Evolutionary conservation across 1,284 basidiomycete genomes (phyloP), one percentile per base, ranked within the genome.

Genomic region (Rhizoctonia solani): DNA sequence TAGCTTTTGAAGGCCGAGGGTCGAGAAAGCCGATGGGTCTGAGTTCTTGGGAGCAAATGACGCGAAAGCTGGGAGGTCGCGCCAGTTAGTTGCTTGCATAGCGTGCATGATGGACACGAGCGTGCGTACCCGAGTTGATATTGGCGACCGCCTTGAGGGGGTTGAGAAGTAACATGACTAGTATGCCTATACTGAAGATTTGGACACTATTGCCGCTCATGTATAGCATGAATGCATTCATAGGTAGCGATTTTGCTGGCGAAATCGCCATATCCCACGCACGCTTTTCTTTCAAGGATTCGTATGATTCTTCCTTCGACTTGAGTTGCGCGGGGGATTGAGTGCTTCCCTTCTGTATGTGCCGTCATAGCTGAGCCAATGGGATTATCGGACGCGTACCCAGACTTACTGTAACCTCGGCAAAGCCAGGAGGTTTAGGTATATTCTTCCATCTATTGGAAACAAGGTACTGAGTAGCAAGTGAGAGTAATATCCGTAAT

Each of bases 201-300:
- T 96, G 93, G 11, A 95, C 88, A 49, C 92, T 91, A 27, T 91
- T 88, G 44, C 93, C 93, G 25, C 92, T 95, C 88, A 96, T 95
- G 84, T 95, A 96, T 47, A 96, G 82, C 93, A 96, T 95, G 80
- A 96, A 90, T 1, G 87, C 92, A 75, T 95, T 93, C 93, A 95
- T 95, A 3, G 93, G 93, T 23, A 96, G 82, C 11, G 87, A 87
- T 77, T 95, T 95, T 46, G 90, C 91, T 0, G 93, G 93, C 47
- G 86, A 81, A 61, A 89, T 83, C 41, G 93, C 93, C 59, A 93
- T 80, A 71, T 94, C 92, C 92, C 93, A 93, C 65, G 93, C 93
- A 47, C 92, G 86, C 73, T 85, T 87, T 71, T 87, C 83, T 75
- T 93, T 93, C 69, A 95, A 80, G 29, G 79, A 76, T 70, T 87